phyloP scores from a whole-genome alignment of 2,329 filamentous ascomycete genomes.

The Penicillium sp. region DNA sequence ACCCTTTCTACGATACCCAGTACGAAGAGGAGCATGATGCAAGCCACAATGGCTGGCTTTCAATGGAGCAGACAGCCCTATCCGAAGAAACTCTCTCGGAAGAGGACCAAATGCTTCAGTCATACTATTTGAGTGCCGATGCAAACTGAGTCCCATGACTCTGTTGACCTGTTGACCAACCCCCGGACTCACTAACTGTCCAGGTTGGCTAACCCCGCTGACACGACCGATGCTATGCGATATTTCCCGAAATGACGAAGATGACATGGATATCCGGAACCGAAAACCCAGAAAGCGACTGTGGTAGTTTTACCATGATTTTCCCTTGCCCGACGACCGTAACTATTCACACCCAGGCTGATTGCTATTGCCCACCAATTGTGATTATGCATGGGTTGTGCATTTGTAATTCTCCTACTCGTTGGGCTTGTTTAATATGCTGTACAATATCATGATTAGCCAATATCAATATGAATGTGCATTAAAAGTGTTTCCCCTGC shows the following conservation, averaged over 20 bases:
- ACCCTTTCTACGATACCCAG: conserved; percentile 20
- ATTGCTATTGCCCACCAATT: background rate
- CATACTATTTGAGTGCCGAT: conserved; percentile 32
- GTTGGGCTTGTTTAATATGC: conserved; percentile 4
- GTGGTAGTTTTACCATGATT: conserved; percentile 1
- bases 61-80: conserved; percentile 21
- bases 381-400: background rate
- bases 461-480: conserved; percentile 8
- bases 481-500: background rate
- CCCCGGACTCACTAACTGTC: background rate
- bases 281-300: background rate
- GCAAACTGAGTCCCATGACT: conserved; percentile 15
- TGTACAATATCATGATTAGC: conserved; percentile 11
- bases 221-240: background rate
- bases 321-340: background rate
- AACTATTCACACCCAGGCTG: background rate
- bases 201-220: background rate
- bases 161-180: background rate
- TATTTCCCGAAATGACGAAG: background rate
- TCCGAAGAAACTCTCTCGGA: conserved; percentile 38
- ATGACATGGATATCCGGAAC: background rate
- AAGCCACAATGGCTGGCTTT: conserved; percentile 15
- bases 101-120: conserved; percentile 32
- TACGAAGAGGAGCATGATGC: conserved; percentile 17
- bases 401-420: conserved; percentile 4